These are phyloP conservation scores for Solanum bukasovii DNA, from an alignment of 257 asterid genomes.

Conservation along the genomic window DNA sequence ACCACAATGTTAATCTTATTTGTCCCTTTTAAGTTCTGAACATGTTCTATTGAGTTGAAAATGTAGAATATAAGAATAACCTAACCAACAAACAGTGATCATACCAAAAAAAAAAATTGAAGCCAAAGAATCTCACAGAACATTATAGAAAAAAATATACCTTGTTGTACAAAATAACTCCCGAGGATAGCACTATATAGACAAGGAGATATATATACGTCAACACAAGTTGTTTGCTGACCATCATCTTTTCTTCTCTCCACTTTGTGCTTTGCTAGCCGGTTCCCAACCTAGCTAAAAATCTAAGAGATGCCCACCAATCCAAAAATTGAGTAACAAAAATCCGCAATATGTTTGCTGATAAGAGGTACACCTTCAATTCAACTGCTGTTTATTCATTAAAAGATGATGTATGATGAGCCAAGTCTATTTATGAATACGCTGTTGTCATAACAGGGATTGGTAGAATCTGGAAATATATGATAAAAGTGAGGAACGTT, in stretches of 20 bases:
- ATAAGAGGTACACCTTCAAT: background rate
- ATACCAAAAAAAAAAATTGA: background rate
- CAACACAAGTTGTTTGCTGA: conserved; percentile 75
- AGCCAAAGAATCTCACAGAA: background rate
- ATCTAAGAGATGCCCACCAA: background rate
- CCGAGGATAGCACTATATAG: conserved; percentile 75
- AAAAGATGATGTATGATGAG: background rate
- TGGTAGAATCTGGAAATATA: background rate
- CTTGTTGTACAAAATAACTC: conserved; percentile 94
- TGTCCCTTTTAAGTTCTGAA: background rate
- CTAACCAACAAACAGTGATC: background rate
- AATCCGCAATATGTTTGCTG: background rate
- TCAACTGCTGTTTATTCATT: background rate
- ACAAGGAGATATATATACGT: conserved; percentile 76
- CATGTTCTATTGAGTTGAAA: background rate
- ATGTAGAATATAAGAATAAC: background rate
- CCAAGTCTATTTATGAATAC: background rate
- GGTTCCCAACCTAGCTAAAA: background rate
- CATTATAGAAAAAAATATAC: conserved; percentile 16
- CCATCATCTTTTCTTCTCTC: conserved; percentile 22
- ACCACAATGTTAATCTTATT: background rate
- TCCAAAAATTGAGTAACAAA: background rate
- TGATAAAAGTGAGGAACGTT: background rate
- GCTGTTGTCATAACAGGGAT: background rate
- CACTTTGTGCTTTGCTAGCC: background rate